A percentile compares a stretch with the other conserved stretches of the same genome.
Conservation (phyloP, 352 stramenopile genomes). For the Globisporangium nagaii region DNA sequence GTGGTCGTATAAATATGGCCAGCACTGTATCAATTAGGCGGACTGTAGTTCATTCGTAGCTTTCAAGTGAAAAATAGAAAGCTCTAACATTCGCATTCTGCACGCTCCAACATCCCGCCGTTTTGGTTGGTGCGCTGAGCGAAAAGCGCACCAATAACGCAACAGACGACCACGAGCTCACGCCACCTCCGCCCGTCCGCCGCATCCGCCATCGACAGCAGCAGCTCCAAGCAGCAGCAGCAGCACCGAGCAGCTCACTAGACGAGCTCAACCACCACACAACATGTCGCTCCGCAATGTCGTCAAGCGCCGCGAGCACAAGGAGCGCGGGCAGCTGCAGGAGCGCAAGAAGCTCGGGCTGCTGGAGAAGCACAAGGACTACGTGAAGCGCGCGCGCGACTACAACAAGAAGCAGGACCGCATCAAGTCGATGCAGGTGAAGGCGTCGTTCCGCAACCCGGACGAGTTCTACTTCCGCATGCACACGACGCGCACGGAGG, state of each 20-base stretch:
- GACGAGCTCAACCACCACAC: neutral
- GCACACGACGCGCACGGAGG: slow-evolving; percentile 77
- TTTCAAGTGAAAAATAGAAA: too few relatives aligned
- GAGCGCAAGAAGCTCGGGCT: slow-evolving; percentile 91
- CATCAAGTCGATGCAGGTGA: slow-evolving; percentile 86
- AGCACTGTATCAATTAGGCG: too few relatives aligned
- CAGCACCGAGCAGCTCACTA: too few relatives aligned
- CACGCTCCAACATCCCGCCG: too few relatives aligned
- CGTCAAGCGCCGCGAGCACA: slow-evolving; percentile 98
- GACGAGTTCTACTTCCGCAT: slow-evolving; percentile 99
- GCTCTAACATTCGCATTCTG: too few relatives aligned
- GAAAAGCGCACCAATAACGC: too few relatives aligned
- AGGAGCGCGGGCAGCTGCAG: slow-evolving; percentile 94
- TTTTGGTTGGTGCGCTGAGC: slow-evolving; percentile 3
- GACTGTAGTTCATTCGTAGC: too few relatives aligned
- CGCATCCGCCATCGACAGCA: too few relatives aligned
- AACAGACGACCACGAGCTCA: neutral
- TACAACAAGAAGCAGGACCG: slow-evolving; percentile 94
- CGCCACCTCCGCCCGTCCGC: too few relatives aligned
- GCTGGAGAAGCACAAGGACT: slow-evolving; percentile 99
- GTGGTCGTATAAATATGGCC: neutral
- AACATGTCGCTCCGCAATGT: slow-evolving; percentile 94
- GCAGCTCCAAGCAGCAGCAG: too few relatives aligned
- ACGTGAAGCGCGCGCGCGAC: slow-evolving; percentile 93
- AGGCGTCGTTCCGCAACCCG: slow-evolving; percentile 95